These are phyloP conservation scores for Ceratocystis smalleyi DNA, from an alignment of 2,329 filamentous ascomycete species.

Conservation along the genomic window DNA sequence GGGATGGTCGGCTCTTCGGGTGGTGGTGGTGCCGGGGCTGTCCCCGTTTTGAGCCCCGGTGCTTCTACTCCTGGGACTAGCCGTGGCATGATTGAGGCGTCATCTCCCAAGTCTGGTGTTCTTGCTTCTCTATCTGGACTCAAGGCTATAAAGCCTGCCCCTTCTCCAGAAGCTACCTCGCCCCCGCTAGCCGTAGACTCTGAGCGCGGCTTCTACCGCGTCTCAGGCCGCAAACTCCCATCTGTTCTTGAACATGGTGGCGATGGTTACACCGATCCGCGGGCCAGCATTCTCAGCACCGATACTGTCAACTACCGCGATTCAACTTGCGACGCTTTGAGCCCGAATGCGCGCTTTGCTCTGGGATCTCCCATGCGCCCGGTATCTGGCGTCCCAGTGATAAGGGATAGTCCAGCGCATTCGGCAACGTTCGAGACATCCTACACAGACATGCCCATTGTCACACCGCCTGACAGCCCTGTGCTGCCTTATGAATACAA, in stretches of 20 bases:
- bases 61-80: constrained; percentile 20
- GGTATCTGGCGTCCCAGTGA: constrained; percentile 43
- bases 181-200: constrained; percentile 23
- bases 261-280: constrained; percentile 44
- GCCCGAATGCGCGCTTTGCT: constrained; percentile 30
- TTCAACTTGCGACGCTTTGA: constrained; percentile 25
- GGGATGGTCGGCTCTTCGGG: constrained; percentile 18
- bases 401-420: constrained; percentile 49
- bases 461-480: constrained; percentile 5
- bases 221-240: constrained; percentile 49
- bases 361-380: constrained; percentile 44
- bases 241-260: constrained; percentile 47
- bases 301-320: constrained; percentile 17
- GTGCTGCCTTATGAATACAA: background rate
- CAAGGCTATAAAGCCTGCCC: constrained; percentile 15
- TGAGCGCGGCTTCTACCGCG: constrained; percentile 47
- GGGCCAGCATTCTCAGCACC: constrained; percentile 29
- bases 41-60: constrained; percentile 17
- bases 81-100: constrained; percentile 3
- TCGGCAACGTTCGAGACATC: constrained; percentile 24
- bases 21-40: constrained; percentile 19
- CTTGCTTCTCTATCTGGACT: constrained; percentile 15
- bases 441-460: background rate
- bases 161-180: constrained; percentile 17
- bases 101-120: constrained; percentile 9